Evolutionary conservation across 371 early-diverging fungal genomes (phyloP).

Genomic region (Dichotomocladium elegans): DNA sequence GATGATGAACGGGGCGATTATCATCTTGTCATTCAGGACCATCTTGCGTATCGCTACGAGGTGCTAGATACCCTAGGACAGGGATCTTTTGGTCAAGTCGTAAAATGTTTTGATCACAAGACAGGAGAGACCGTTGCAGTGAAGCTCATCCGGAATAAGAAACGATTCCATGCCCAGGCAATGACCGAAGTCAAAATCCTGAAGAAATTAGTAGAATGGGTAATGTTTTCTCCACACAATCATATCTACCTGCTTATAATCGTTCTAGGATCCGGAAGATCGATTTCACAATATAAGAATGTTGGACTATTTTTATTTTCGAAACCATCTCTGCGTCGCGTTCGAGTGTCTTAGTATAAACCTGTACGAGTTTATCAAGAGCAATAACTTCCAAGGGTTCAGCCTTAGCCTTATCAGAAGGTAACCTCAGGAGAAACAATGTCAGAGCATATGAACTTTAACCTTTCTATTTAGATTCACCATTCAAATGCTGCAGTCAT

Average conservation of each 20-base stretch:
- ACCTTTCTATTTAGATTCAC: constrained; percentile 54
- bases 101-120: constrained; percentile 90
- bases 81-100: constrained; percentile 98
- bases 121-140: constrained; percentile 86
- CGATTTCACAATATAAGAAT: constrained; percentile 81
- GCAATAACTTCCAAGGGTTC: constrained; percentile 89
- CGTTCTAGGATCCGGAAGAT: constrained; percentile 80
- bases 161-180: constrained; percentile 93
- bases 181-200: constrained; percentile 93
- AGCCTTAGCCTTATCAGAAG: constrained; percentile 76
- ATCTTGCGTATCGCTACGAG: constrained; percentile 90
- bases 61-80: constrained; percentile 86
- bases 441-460: not conserved
- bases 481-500: constrained; percentile 81
- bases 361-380: constrained; percentile 96
- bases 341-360: constrained; percentile 95
- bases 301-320: constrained; percentile 88
- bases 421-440: constrained; percentile 16
- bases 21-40: constrained; percentile 79
- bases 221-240: constrained; percentile 15
- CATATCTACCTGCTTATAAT: not conserved
- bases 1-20: constrained; percentile 96
- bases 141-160: constrained; percentile 95
- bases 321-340: constrained; percentile 93
- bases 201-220: constrained; percentile 65